phyloP scores from a whole-genome alignment of 495 filamentous ascomycete species.

The Xylaria castorea region DNA sequence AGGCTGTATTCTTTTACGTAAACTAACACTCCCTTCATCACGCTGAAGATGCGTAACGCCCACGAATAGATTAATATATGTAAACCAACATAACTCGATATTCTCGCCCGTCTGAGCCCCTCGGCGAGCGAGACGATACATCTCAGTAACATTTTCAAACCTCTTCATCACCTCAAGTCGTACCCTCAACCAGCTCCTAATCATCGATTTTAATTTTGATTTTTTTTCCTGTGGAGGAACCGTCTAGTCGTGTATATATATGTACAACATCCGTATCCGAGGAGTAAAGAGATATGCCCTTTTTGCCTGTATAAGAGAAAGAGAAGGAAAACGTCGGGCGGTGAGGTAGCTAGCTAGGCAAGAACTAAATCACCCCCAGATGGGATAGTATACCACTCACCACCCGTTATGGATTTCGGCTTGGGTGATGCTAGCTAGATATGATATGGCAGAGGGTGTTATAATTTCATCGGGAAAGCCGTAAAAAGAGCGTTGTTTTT shows the following conservation, averaged over 20 bases:
- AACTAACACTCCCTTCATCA: neutral
- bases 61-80: neutral
- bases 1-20: neutral
- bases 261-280: neutral
- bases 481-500: neutral
- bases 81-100: neutral
- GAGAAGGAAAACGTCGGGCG: constrained; percentile 12
- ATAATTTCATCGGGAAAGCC: neutral
- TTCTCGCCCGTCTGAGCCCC: neutral
- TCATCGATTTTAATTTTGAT: neutral
- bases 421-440: neutral
- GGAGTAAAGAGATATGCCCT: constrained; percentile 13
- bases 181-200: neutral
- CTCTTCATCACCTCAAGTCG: neutral
- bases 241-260: neutral
- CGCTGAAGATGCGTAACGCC: neutral
- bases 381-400: neutral
- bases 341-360: neutral
- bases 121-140: neutral
- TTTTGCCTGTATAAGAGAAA: constrained; percentile 29
- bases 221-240: neutral
- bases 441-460: neutral
- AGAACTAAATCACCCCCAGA: neutral
- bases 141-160: neutral
- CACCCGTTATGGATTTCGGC: neutral